Base-by-base conservation (phyloP, 2,329 filamentous ascomycete species). In the Aspergillus pseudotamarii region DNA sequence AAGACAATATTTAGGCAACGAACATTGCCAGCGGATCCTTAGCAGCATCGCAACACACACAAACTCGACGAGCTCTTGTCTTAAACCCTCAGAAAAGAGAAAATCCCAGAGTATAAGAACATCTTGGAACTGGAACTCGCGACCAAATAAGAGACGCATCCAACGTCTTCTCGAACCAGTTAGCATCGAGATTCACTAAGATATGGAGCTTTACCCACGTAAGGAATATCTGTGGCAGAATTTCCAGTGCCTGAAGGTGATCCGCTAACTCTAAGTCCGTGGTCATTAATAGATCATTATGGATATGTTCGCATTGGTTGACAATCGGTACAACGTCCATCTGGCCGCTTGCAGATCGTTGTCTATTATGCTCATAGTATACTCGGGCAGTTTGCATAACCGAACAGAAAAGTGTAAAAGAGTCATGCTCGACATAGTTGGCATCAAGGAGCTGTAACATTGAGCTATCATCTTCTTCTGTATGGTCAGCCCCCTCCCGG, bases 41-140 rank as follows among this genome's bases (percentile, higher is more conserved):
- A 99, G 82, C 28, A 99, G 82, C 94, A 99, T 98, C 6, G 93
- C 90, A 58, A 97, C 88, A 69, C 94, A 97, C n/a, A 97, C 89
- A 60, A 95, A 84, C 73, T 98, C 93, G 69, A 98, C 88, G 36
- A 98, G 81, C 57, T 93, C 88, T 32, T 97, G 80, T 0, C 86
- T 85, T 9, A 94, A 86, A 71, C 97, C 94, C 71, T 96, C 88
- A 2, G 94, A 91, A 75, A 99, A 96, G 1, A 99, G 83, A 9
- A 89, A 86, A 79, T 99, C 95, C 95, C 95, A 99, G 61, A 99
- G 85, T 26, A 87, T 82, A 43, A 99, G 85, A 46, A 94, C 85
- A 65, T 96, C 88, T 59, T 94, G 88, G 65, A 98, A 96, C 0
- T 92, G 88, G 70, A 97, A 98, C 76, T 99, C 95, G 68, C 95